Conservation (phyloP, 306 rosid species). For the Trifolium pratense region DNA sequence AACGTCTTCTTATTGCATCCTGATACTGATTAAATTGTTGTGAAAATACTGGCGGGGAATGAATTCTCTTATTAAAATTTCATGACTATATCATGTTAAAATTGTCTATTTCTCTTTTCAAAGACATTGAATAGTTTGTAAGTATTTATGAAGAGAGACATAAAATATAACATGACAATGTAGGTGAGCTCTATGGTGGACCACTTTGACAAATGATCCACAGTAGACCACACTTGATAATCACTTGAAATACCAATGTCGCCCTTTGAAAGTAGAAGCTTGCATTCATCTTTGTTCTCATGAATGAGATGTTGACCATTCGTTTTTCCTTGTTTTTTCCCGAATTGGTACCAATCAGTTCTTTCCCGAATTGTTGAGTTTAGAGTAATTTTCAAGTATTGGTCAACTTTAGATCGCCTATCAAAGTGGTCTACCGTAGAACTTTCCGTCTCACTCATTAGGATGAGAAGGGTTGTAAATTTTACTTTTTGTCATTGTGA, state of each 20-base stretch:
- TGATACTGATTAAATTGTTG: neutral
- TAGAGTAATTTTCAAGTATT: neutral
- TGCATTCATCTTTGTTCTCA: neutral
- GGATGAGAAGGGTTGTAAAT: neutral
- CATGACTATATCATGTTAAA: neutral
- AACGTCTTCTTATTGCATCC: slow-evolving; percentile 7
- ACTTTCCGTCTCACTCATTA: neutral
- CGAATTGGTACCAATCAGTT: neutral
- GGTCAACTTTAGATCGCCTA: neutral
- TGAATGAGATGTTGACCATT: neutral
- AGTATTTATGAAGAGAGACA: neutral
- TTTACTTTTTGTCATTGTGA: neutral
- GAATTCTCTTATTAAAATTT: neutral
- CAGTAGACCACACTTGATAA: neutral
- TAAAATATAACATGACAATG: neutral
- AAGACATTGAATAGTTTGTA: neutral
- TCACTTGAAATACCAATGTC: neutral
- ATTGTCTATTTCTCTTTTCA: neutral
- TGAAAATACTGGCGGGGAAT: slow-evolving; percentile 3
- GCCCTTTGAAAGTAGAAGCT: neutral
- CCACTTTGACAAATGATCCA: neutral
- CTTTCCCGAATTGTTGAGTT: neutral
- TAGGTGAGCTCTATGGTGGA: neutral
- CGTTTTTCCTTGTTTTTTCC: neutral
- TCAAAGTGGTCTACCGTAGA: too few species aligned